Percentiles rank a stretch among this genome's conserved stretches.
phyloP scores from a whole-genome alignment of 179 eudicot genomes.

The Camellia oleifera region DNA sequence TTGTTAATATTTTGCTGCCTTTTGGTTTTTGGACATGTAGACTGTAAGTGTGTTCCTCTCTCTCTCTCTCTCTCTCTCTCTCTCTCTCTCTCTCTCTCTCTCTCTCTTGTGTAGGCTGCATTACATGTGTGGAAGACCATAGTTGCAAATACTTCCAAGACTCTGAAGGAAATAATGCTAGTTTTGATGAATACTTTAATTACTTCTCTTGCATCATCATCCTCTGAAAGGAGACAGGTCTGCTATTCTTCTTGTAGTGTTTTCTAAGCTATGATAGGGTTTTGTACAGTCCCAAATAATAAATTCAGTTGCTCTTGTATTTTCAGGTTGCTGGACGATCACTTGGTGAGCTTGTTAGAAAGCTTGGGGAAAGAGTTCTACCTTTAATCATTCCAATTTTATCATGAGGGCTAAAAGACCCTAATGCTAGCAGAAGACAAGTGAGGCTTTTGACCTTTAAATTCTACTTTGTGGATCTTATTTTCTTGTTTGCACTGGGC shows the following conservation, averaged over 20 bases:
- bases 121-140: slow-evolving; percentile 99
- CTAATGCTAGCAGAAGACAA: slow-evolving; percentile 84
- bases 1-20: neutral
- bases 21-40: neutral
- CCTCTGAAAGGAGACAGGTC: slow-evolving; percentile 99
- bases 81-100: neutral
- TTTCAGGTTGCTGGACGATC: slow-evolving; percentile 90
- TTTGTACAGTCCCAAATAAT: neutral
- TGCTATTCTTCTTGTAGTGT: slow-evolving; percentile 3
- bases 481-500: neutral
- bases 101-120: slow-evolving; percentile 61
- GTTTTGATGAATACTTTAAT: slow-evolving; percentile 90
- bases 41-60: neutral
- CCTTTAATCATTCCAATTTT: slow-evolving; percentile 88
- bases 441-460: slow-evolving; percentile 34
- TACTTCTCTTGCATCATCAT: slow-evolving; percentile 86
- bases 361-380: slow-evolving; percentile 98
- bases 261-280: slow-evolving; percentile 1
- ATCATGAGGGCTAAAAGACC: slow-evolving; percentile 76
- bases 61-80: neutral
- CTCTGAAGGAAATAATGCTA: slow-evolving; percentile 97
- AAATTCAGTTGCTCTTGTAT: slow-evolving; percentile 2
- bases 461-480: neutral
- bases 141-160: slow-evolving; percentile 94
- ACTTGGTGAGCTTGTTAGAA: slow-evolving; percentile 95